A percentile compares a stretch with the other conserved stretches of the same genome.
Evolutionary conservation across 1,284 basidiomycete genomes (phyloP).

Genomic region (Cryptococcus sp.): DNA sequence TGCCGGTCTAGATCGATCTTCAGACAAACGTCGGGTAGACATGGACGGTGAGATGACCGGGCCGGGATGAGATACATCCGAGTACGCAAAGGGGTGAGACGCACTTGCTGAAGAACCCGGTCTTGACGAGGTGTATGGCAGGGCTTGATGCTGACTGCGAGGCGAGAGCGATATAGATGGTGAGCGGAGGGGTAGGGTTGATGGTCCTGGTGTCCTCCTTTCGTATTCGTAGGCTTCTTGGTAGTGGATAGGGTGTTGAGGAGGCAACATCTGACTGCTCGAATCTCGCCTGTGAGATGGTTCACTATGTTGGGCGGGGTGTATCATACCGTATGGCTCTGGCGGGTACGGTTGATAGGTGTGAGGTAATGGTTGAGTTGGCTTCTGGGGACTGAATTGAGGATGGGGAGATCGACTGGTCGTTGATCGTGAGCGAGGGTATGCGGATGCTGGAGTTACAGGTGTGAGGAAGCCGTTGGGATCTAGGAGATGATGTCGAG

Average conservation of each 20-base stretch:
- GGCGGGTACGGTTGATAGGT: background rate
- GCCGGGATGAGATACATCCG: slow-evolving; percentile 15
- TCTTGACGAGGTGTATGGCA: slow-evolving; percentile 30
- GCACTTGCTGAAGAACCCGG: slow-evolving; percentile 33
- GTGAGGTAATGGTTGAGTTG: slow-evolving; percentile 1
- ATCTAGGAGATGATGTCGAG: slow-evolving; percentile 21
- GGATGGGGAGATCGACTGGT: slow-evolving; percentile 21
- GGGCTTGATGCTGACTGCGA: slow-evolving; percentile 25
- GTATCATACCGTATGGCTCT: background rate
- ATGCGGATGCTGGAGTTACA: slow-evolving; percentile 24
- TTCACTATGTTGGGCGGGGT: background rate
- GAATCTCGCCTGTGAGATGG: background rate
- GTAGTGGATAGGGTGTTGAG: slow-evolving; percentile 27
- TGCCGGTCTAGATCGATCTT: slow-evolving; percentile 17
- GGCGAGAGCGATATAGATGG: slow-evolving; percentile 47
- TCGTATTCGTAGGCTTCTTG: slow-evolving; percentile 21
- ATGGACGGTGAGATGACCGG: slow-evolving; percentile 24
- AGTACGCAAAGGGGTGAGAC: slow-evolving; percentile 23
- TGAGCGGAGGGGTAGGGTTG: slow-evolving; percentile 31
- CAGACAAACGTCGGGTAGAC: slow-evolving; percentile 17
- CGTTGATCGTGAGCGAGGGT: slow-evolving; percentile 15
- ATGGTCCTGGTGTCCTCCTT: slow-evolving; percentile 18
- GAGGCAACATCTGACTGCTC: slow-evolving; percentile 37
- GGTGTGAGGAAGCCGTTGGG: slow-evolving; percentile 32
- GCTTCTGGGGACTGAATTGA: slow-evolving; percentile 13